Base-by-base conservation (phyloP, 1,284 basidiomycete species). In the Sanghuangporus sanghuang region DNA sequence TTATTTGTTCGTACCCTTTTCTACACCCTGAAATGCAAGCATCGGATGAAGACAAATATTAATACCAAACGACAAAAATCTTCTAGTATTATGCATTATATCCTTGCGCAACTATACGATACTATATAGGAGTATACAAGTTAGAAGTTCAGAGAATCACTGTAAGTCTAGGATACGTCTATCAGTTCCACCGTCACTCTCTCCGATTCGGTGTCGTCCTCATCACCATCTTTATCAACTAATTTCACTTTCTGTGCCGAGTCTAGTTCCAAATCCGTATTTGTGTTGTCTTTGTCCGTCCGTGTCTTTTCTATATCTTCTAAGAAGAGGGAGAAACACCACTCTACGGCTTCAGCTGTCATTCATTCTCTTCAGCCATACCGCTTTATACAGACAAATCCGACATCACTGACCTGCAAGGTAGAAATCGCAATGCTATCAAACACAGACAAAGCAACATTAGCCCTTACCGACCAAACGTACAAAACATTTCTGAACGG, bases 321-420 rank as follows among this genome's bases (percentile, higher is more conserved):
- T 73, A 78, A 63, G 58, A 79, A 74, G 18, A 74, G 74, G 38
- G 71, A 67, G 68, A 77, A 81, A 63, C 80, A 81, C 77, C 83
- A 82, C 69, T 86, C 84, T 14, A 85, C 83, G 6, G 84, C 83
- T 69, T 85, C 82, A 1, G 82, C 81, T 2, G 81, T 79, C 81
- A 81, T 46, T 79, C 81, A 81, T 46, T n/a, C 27, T n/a, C 6
- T n/a, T 7, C 16, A n/a, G 16, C 16, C 7, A 18, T 46, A 46
- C 44, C 14, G 6, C 2, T 46, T n/a, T 18, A 11, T 6, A 46
- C 21, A n/a, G 16, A 46, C 1, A 6, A 42, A 12, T 7, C 3
- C n/a, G 40, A 46, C 14, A 46, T 46, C 40, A 35, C 61, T 39
- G 23, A 65, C 67, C 63, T 14, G 59, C 64, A 9, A 68, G 61